phyloP scores from a whole-genome alignment of 2,329 filamentous ascomycete species.

The Claviceps digitariae region DNA sequence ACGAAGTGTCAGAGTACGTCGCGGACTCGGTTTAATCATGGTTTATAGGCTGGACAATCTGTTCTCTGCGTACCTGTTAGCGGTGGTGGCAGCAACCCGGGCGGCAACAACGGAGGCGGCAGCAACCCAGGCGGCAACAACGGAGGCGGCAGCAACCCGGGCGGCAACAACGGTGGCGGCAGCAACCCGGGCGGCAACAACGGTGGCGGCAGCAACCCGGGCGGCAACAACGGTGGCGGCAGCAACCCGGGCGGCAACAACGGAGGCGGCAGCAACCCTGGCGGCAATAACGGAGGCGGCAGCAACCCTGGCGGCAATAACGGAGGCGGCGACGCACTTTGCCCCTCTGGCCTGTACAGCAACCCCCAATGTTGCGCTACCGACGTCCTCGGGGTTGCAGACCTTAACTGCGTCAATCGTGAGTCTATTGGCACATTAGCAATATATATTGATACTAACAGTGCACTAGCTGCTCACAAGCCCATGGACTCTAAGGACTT shows the following conservation, averaged over 20 bases:
- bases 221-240: not conserved
- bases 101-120: too few species aligned
- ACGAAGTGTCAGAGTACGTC: not conserved
- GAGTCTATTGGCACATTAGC: not conserved
- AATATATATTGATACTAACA: too few species aligned
- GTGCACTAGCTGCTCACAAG: too few species aligned
- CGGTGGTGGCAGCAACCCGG: too few species aligned
- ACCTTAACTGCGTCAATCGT: constrained; percentile 27
- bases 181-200: not conserved
- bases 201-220: not conserved
- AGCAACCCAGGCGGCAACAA: too few species aligned
- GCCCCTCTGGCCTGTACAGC: constrained; percentile 11
- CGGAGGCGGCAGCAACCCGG: too few species aligned
- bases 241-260: not conserved
- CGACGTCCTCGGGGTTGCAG: constrained; percentile 31
- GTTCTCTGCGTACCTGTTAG: not conserved
- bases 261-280: not conserved
- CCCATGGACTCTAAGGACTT: too few species aligned
- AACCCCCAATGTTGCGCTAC: constrained; percentile 33
- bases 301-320: not conserved
- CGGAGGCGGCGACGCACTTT: constrained; percentile 4
- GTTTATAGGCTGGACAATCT: not conserved
- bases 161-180: not conserved
- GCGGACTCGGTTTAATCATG: not conserved
- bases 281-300: not conserved